Conservation (phyloP, 805 yeast genomes). For the Starmerella davenportii region DNA sequence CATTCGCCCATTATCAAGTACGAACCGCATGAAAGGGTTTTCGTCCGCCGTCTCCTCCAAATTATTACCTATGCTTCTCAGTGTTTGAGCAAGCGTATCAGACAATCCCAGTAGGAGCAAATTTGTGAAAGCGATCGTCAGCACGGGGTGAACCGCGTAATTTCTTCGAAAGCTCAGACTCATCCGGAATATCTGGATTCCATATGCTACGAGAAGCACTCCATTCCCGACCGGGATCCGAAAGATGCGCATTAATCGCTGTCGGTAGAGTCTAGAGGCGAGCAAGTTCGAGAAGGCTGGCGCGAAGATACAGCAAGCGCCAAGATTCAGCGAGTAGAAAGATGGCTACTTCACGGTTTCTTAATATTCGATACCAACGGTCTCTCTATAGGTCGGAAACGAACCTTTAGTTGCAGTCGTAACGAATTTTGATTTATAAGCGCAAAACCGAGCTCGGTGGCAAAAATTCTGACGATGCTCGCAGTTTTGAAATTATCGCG, state of each 20-base stretch:
- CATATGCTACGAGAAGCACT: background rate
- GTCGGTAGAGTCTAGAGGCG: too few relatives aligned
- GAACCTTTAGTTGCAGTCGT: too few relatives aligned
- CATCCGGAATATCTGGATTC: constrained; percentile 6
- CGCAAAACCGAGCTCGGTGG: too few relatives aligned
- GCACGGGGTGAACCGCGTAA: constrained; percentile 45
- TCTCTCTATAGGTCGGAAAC: too few relatives aligned
- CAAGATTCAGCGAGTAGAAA: too few relatives aligned
- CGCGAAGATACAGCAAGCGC: too few relatives aligned
- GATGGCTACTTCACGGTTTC: too few relatives aligned
- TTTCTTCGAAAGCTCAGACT: constrained; percentile 19
- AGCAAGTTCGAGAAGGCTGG: too few relatives aligned
- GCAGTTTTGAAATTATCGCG: too few relatives aligned
- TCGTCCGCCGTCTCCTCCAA: background rate
- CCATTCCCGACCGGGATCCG: background rate
- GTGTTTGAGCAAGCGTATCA: constrained; percentile 71
- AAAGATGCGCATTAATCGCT: background rate
- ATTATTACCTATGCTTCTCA: constrained; percentile 26
- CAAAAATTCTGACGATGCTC: too few relatives aligned
- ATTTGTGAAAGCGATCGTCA: constrained; percentile 71
- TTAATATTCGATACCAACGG: too few relatives aligned
- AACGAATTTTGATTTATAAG: too few relatives aligned
- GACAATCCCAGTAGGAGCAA: constrained; percentile 74
- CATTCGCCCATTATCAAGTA: constrained; percentile 22
- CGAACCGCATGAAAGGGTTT: constrained; percentile 14